Evolutionary conservation across 148 eudicot species (phyloP).

Genomic region (Amaranthus cruentus): DNA sequence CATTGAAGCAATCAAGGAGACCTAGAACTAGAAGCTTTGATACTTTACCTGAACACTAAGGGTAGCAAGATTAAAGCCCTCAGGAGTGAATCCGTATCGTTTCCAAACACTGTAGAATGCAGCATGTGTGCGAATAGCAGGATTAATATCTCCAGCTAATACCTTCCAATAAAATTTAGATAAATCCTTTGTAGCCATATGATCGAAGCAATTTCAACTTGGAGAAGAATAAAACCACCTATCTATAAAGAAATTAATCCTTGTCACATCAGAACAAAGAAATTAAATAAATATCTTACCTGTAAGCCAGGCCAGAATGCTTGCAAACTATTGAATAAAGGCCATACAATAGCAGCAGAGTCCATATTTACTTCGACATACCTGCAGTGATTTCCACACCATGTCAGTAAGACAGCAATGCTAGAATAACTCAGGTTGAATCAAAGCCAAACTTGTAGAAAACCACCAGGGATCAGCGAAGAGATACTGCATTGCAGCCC

Average conservation of each 20-base stretch:
- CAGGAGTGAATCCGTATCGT: conserved; percentile 95
- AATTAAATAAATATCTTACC: conserved; percentile 34
- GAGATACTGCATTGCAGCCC: conserved; percentile 90
- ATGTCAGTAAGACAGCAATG: conserved; percentile 1
- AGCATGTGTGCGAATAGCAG: conserved; percentile 93
- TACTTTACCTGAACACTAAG: conserved; percentile 74
- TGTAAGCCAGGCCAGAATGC: conserved; percentile 99
- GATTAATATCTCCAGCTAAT: conserved; percentile 94
- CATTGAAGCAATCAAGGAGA: background rate
- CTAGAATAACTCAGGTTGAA: conserved; percentile 8
- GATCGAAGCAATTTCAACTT: conserved; percentile 23
- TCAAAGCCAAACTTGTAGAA: conserved; percentile 1
- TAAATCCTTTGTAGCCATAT: conserved; percentile 33
- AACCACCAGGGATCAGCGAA: conserved; percentile 85
- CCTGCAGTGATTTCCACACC: conserved; percentile 39
- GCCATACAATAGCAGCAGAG: conserved; percentile 99
- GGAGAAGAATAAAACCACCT: conserved; percentile 11
- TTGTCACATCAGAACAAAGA: background rate
- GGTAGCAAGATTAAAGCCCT: conserved; percentile 96
- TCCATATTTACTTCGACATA: conserved; percentile 99
- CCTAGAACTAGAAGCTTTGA: background rate
- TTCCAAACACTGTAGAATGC: conserved; percentile 98
- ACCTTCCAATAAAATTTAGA: conserved; percentile 46
- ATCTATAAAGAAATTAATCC: conserved; percentile 7
- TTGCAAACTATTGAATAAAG: conserved; percentile 92